Evolutionary conservation across 495 filamentous ascomycete genomes (phyloP), one percentile per base, ranked within the genome.

Genomic region (Amorphotheca resinae): DNA sequence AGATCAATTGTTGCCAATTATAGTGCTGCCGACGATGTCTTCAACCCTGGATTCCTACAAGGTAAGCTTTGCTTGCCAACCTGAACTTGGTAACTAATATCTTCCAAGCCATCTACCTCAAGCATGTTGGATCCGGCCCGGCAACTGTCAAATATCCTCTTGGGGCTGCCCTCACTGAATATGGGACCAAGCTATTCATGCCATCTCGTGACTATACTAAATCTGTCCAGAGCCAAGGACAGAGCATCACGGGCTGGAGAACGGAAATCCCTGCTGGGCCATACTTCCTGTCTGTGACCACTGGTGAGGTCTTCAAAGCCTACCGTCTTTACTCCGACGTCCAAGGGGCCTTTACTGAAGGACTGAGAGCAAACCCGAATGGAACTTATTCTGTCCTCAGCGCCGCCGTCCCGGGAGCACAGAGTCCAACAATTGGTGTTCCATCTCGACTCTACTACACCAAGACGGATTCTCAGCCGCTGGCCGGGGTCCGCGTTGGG

Each of bases 401-500:
- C 15, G 68, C 64, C 7, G 63, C 58, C n/a, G 46, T 65, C 20
- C 4, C 32, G 2, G 48, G 52, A 37, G 44, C 15, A 31, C 32
- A 51, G 6, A 45, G 20, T n/a, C 26, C 33, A 7, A 41, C 42
- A 9, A 55, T 69, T 28, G 62, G 61, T 4, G 73, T 77, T 0
- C 73, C 74, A 0, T 77, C 72, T 12, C 59, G 70, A 4, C 59
- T 79, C 0, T 77, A 77, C 58, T 64, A 52, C 48, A 63, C 63
- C 32, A 63, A 58, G 36, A 67, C 63, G 0, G 46, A 53, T 2
- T 44, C 45, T 2, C 59, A 63, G 48, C 69, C 69, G 0, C 56
- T 75, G 3, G 62, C 64, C 4, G 71, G 73, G 5, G 53, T 70
- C 0, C 62, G 77, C 9, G 45, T 79, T 2, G 74, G 67, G 1